Conservation (phyloP, 192 early-diverging fungal genomes). For the Piromyces finnis region DNA sequence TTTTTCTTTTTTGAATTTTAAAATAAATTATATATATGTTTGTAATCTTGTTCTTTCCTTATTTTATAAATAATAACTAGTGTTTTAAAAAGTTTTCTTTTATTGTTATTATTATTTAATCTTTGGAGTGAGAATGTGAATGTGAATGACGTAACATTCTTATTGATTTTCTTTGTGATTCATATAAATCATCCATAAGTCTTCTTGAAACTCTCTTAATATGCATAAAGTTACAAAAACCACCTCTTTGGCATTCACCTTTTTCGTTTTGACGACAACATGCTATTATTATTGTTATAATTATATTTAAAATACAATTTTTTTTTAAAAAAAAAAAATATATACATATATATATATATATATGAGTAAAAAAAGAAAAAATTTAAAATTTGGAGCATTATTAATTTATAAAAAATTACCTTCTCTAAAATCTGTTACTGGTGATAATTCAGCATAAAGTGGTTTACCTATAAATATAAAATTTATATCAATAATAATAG, state of each 20-base stretch:
- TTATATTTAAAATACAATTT: background rate
- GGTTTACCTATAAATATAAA: conserved; percentile 37
- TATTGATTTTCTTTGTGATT: conserved; percentile 39
- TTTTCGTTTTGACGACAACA: conserved; percentile 95
- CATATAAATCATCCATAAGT: conserved; percentile 64
- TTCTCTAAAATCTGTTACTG: conserved; percentile 94
- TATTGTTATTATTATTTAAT: too few species aligned
- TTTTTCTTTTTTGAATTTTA: too few species aligned
- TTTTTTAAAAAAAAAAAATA: too few species aligned
- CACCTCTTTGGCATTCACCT: conserved; percentile 83
- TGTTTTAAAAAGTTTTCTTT: too few species aligned
- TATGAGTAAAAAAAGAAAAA: too few species aligned
- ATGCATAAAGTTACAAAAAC: conserved; percentile 99
- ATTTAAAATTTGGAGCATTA: too few species aligned
- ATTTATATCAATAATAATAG: background rate
- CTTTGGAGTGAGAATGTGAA: too few species aligned
- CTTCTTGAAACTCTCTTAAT: conserved; percentile 64
- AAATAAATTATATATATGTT: too few species aligned
- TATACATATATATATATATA: too few species aligned
- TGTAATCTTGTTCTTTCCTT: too few species aligned
- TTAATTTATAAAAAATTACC: conserved; percentile 2
- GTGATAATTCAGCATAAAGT: conserved; percentile 88
- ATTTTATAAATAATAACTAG: too few species aligned
- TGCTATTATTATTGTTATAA: conserved; percentile 19
- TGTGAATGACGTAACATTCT: conserved; percentile 1